Evolutionary conservation across 2,329 filamentous ascomycete genomes (phyloP).

Genomic region (Claviceps sp.): DNA sequence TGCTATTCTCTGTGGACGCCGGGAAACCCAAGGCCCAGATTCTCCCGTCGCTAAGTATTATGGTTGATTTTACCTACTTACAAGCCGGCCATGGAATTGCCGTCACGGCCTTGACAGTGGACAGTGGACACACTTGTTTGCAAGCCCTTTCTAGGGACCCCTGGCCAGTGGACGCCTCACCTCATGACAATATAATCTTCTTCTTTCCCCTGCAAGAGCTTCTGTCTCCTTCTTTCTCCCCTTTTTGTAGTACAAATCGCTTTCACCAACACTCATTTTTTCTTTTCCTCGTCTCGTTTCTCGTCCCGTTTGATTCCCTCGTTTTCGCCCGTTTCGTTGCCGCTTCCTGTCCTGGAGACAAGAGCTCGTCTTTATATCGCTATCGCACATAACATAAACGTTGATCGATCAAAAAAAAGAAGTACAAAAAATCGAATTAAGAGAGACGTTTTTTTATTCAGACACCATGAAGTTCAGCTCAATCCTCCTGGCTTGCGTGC

Average conservation of each 20-base stretch:
- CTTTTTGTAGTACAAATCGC: neutral
- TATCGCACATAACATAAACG: neutral
- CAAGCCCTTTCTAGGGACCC: neutral
- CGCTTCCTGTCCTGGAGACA: constrained; percentile 1
- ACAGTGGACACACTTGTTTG: neutral
- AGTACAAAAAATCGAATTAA: neutral
- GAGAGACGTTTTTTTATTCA: neutral
- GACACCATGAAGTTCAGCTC: constrained; percentile 6
- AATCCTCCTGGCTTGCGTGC: constrained; percentile 5
- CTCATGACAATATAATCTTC: neutral
- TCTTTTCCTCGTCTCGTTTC: neutral
- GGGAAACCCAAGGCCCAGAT: neutral
- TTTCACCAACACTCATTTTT: neutral
- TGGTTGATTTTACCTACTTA: neutral
- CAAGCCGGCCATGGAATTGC: too few species aligned
- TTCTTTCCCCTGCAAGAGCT: neutral
- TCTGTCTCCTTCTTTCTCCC: neutral
- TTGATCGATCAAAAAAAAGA: neutral
- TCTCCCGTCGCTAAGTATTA: neutral
- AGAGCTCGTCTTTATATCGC: neutral
- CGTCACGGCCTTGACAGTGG: too few species aligned
- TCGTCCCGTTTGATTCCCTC: neutral
- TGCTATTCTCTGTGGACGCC: too few species aligned
- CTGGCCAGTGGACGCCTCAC: neutral
- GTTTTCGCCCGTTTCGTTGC: neutral